Conservation (phyloP, 75 land plant species). For the Adiantum capillusveneris region DNA sequence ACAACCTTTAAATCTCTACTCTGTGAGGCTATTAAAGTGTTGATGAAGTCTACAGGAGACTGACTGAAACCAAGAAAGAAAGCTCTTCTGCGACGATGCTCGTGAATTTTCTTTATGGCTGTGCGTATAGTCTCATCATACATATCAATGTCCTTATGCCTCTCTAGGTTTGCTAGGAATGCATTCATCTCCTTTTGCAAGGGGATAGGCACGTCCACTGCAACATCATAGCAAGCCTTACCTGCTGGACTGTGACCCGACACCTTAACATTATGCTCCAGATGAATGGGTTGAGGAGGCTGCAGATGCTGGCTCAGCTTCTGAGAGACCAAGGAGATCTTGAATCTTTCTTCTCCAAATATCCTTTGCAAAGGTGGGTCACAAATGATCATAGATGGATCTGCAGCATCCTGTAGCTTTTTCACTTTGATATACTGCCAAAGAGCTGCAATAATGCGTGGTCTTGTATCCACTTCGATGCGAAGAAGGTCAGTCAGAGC, state of each 20-base stretch:
- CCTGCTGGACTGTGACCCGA: conserved; percentile 70
- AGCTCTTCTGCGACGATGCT: conserved; percentile 90
- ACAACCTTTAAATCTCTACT: conserved; percentile 88
- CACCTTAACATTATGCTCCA: conserved; percentile 78
- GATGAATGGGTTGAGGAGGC: conserved; percentile 82
- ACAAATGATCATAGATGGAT: conserved; percentile 76
- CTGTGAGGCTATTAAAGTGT: conserved; percentile 89
- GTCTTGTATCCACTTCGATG: conserved; percentile 87
- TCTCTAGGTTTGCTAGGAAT: conserved; percentile 81
- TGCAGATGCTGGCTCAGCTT: conserved; percentile 71
- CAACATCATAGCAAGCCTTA: conserved; percentile 87
- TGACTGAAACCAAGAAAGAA: conserved; percentile 98
- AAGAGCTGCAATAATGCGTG: conserved; percentile 79
- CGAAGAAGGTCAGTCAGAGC: conserved; percentile 78
- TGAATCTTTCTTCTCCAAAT: conserved; percentile 74
- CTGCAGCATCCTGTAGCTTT: conserved; percentile 72
- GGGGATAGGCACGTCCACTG: conserved; percentile 93
- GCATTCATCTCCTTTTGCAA: conserved; percentile 76
- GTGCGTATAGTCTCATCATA: conserved; percentile 83
- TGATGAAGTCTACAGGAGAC: conserved; percentile 94
- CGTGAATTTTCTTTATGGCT: conserved; percentile 85
- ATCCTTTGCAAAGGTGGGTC: conserved; percentile 75
- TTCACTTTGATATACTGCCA: conserved; percentile 97
- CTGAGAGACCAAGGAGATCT: conserved; percentile 68
- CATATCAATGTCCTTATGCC: conserved; percentile 77